phyloP scores from a whole-genome alignment of 2,329 filamentous ascomycete species.

The Chaetomium globosum region DNA sequence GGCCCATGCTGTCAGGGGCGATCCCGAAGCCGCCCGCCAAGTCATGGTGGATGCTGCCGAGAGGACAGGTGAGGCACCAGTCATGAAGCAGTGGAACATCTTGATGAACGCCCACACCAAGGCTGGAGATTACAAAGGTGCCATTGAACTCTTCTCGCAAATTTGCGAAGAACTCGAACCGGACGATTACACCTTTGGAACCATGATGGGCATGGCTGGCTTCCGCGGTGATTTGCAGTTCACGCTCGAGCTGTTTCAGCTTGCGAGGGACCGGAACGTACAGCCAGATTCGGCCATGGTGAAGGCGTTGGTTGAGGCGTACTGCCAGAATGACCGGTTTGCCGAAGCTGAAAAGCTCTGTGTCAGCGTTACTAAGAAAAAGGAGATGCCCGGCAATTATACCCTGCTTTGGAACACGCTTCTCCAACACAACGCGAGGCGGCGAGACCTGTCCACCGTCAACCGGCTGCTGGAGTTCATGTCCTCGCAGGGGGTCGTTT shows the following conservation, averaged over 20 bases:
- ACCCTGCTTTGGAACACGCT: slow-evolving; percentile 79
- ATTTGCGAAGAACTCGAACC: slow-evolving; percentile 57
- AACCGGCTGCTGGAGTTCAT: slow-evolving; percentile 55
- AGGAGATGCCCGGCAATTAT: slow-evolving; percentile 51
- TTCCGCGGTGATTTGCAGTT: slow-evolving; percentile 72
- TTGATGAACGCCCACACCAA: slow-evolving; percentile 71
- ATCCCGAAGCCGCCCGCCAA: slow-evolving; percentile 60
- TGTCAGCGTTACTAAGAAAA: slow-evolving; percentile 55
- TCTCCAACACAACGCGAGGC: slow-evolving; percentile 67
- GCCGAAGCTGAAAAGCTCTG: slow-evolving; percentile 62
- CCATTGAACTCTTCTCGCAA: slow-evolving; percentile 64
- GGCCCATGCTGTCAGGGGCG: slow-evolving; percentile 69
- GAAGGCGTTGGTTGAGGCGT: slow-evolving; percentile 67
- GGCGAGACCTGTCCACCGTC: slow-evolving; percentile 56
- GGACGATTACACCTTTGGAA: slow-evolving; percentile 67
- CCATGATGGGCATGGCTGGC: slow-evolving; percentile 72
- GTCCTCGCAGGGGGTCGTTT: slow-evolving; percentile 51
- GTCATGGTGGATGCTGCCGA: slow-evolving; percentile 64
- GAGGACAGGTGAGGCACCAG: slow-evolving; percentile 58
- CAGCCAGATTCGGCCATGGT: slow-evolving; percentile 60
- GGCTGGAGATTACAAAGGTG: slow-evolving; percentile 67
- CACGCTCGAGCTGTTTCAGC: slow-evolving; percentile 65
- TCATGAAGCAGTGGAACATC: slow-evolving; percentile 71
- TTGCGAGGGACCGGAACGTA: slow-evolving; percentile 59
- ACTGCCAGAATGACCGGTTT: slow-evolving; percentile 60